A percentile compares a stretch with the other conserved stretches of the same genome.
These are phyloP conservation scores for Claviceps humidiphila DNA, from an alignment of 2,329 filamentous ascomycete genomes.

Conservation along the genomic window DNA sequence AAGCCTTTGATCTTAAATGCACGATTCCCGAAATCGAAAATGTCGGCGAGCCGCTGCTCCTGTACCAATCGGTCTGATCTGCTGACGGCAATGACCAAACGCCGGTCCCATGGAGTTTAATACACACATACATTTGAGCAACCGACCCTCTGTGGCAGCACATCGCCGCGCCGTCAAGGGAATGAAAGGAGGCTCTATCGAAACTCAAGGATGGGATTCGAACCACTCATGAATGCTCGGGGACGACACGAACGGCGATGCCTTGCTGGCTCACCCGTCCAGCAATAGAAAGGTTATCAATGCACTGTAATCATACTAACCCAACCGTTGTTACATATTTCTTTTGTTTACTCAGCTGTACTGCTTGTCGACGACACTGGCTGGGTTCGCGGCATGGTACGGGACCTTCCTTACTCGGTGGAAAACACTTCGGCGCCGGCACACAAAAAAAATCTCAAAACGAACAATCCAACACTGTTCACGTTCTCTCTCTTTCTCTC, in stretches of 20 bases:
- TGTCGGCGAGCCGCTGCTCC: constrained; percentile 83
- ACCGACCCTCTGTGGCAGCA: neutral
- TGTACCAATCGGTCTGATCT: constrained; percentile 57
- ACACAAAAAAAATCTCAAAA: neutral
- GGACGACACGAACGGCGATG: neutral
- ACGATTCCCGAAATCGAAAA: constrained; percentile 99
- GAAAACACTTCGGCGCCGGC: neutral
- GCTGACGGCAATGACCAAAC: neutral
- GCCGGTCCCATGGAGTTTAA: no score
- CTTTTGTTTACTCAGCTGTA: neutral
- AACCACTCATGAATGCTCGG: neutral
- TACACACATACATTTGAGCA: neutral
- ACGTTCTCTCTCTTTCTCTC: no score
- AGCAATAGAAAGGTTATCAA: neutral
- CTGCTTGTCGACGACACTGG: neutral
- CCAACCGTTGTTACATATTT: constrained; percentile 1
- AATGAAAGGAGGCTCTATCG: neutral
- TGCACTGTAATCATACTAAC: constrained; percentile 6
- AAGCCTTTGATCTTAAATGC: constrained; percentile 97
- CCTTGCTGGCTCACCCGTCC: neutral
- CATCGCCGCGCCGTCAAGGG: no score
- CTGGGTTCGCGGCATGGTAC: neutral
- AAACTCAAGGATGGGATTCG: neutral
- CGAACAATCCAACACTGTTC: no score
- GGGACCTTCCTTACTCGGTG: no score